Evolutionary conservation across 768 basidiomycete genomes (phyloP).

Genomic region (Tricholoma flavovirens): DNA sequence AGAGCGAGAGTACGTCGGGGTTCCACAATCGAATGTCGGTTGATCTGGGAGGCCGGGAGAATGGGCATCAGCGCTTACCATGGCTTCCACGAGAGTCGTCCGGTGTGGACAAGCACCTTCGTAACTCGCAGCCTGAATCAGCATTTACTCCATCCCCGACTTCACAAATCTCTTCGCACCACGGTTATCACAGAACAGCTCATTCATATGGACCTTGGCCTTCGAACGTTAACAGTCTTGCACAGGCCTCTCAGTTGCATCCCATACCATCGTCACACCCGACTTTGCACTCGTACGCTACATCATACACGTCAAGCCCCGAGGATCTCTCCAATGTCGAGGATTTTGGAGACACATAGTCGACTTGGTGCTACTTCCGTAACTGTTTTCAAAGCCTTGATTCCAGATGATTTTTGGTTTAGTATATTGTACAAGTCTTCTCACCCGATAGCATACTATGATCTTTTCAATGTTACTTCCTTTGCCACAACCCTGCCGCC

Average conservation of each 20-base stretch:
- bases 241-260: constrained; percentile 23
- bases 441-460: neutral
- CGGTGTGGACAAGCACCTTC: constrained; percentile 28
- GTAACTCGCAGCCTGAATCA: constrained; percentile 22
- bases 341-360: constrained; percentile 37
- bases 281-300: constrained; percentile 1
- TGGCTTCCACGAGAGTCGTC: constrained; percentile 33
- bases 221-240: constrained; percentile 23
- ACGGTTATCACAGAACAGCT: constrained; percentile 30
- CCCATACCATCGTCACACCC: constrained; percentile 9
- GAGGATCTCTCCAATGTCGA: constrained; percentile 39
- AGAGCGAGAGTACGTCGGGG: constrained; percentile 21
- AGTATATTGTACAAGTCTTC: neutral
- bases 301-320: constrained; percentile 32
- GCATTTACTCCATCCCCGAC: constrained; percentile 33
- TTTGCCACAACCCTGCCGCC: neutral
- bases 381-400: constrained; percentile 3
- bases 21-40: constrained; percentile 23
- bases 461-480: neutral
- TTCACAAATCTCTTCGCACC: constrained; percentile 28
- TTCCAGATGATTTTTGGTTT: neutral
- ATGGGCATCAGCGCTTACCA: constrained; percentile 29
- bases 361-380: constrained; percentile 4
- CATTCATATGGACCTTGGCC: constrained; percentile 39
- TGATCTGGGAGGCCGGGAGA: constrained; percentile 25